Evolutionary conservation across 495 filamentous ascomycete genomes (phyloP).

Genomic region (Halenospora varia): DNA sequence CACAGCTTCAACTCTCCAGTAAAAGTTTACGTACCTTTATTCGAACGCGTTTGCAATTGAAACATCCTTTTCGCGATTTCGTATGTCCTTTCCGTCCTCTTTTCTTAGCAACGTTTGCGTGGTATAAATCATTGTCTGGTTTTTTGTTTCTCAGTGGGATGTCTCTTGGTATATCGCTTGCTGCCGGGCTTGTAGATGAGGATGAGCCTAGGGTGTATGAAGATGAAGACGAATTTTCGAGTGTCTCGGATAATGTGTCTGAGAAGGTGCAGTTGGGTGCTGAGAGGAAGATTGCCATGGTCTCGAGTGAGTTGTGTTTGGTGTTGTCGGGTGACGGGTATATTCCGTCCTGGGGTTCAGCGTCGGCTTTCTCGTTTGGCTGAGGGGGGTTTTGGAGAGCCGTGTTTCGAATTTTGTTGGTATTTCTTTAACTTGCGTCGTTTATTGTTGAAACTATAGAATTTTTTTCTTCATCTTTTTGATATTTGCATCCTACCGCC

Average conservation of each 20-base stretch:
- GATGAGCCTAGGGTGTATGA: too few species aligned
- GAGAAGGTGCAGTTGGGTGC: not conserved
- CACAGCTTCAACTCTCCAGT: not conserved
- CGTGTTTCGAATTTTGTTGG: too few species aligned
- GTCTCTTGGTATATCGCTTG: not conserved
- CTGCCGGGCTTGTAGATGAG: too few species aligned
- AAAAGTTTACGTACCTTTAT: slow-evolving; percentile 45
- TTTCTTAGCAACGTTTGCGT: not conserved
- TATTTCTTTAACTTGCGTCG: too few species aligned
- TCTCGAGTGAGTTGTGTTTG: too few species aligned
- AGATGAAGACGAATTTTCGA: too few species aligned
- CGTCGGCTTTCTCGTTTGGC: too few species aligned
- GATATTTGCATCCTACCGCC: not conserved
- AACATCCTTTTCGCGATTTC: slow-evolving; percentile 60
- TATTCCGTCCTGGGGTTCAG: not conserved
- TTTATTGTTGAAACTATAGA: too few species aligned
- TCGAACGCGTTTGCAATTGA: slow-evolving; percentile 58
- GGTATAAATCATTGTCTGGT: not conserved
- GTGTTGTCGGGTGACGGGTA: not conserved
- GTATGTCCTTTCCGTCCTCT: slow-evolving; percentile 40
- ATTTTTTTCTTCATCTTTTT: not conserved
- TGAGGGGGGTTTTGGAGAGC: too few species aligned
- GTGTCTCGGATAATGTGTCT: not conserved
- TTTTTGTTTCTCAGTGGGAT: not conserved
- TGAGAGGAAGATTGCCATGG: too few species aligned